These are phyloP conservation scores for Zelopaecilomyces penicillatus DNA, from an alignment of 2,329 filamentous ascomycete species.

Conservation along the genomic window DNA sequence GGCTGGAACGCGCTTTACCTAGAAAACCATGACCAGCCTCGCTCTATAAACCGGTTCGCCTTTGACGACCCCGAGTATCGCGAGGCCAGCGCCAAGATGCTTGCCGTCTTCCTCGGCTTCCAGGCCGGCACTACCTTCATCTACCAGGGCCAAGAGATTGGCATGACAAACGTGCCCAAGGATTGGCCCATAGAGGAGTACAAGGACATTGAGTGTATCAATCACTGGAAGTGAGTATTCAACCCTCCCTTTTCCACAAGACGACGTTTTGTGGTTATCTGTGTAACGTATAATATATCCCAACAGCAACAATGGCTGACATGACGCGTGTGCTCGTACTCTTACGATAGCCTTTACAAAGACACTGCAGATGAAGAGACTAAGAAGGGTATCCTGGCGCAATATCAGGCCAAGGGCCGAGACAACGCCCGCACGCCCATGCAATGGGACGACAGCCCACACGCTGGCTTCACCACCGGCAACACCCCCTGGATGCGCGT, in stretches of 20 bases:
- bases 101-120: slow-evolving; percentile 47
- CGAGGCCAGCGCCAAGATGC: slow-evolving; percentile 46
- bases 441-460: slow-evolving; percentile 54
- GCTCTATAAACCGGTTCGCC: slow-evolving; percentile 48
- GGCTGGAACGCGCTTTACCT: slow-evolving; percentile 60
- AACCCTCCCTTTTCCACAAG: too few species aligned
- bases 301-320: too few species aligned
- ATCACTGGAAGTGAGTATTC: slow-evolving; percentile 36
- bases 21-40: slow-evolving; percentile 59
- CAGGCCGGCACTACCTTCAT: slow-evolving; percentile 57
- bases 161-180: slow-evolving; percentile 55
- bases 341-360: slow-evolving; percentile 25
- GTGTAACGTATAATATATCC: too few species aligned
- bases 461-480: slow-evolving; percentile 57
- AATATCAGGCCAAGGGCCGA: slow-evolving; percentile 51
- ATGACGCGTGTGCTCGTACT: neutral
- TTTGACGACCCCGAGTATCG: slow-evolving; percentile 42
- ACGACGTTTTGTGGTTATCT: too few species aligned
- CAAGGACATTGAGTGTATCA: slow-evolving; percentile 56
- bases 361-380: slow-evolving; percentile 30
- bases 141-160: slow-evolving; percentile 64
- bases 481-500: slow-evolving; percentile 61
- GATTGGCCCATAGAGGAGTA: slow-evolving; percentile 58
- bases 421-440: slow-evolving; percentile 67
- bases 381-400: slow-evolving; percentile 26